A percentile compares a stretch with the other conserved stretches of the same genome.
Conservation (phyloP, 495 filamentous ascomycete genomes). For the Penicillium cosmopolitanum region DNA sequence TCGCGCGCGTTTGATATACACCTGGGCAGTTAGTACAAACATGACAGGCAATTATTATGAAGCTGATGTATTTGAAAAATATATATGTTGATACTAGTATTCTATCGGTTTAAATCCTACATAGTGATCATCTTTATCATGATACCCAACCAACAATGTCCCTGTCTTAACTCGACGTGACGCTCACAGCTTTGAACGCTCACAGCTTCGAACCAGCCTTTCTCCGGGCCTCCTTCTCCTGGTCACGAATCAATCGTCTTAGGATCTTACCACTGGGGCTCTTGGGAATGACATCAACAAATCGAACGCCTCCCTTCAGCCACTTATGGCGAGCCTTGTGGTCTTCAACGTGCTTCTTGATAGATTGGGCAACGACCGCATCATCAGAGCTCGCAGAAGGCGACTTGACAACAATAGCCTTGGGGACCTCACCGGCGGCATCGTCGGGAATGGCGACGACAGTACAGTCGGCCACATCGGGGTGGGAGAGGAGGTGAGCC, state of each 20-base stretch:
- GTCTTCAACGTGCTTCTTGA: slow-evolving; percentile 76
- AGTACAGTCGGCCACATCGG: slow-evolving; percentile 78
- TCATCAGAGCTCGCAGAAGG: slow-evolving; percentile 62
- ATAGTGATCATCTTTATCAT: too few relatives aligned
- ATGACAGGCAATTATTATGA: too few relatives aligned
- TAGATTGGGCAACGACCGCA: slow-evolving; percentile 60
- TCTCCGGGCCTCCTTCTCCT: slow-evolving; percentile 71
- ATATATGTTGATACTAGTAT: too few relatives aligned
- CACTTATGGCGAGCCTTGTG: slow-evolving; percentile 89
- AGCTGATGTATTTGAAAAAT: too few relatives aligned
- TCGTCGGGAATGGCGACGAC: slow-evolving; percentile 82
- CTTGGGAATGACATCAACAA: slow-evolving; percentile 78
- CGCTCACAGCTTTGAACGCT: neutral
- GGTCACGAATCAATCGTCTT: slow-evolving; percentile 76
- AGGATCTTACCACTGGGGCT: slow-evolving; percentile 94
- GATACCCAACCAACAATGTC: neutral
- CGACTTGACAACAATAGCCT: slow-evolving; percentile 83
- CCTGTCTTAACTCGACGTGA: neutral
- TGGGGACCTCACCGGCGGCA: slow-evolving; percentile 78
- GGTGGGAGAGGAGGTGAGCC: slow-evolving; percentile 82
- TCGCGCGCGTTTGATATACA: too few relatives aligned
- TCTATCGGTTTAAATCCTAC: too few relatives aligned
- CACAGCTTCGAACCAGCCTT: slow-evolving; percentile 63
- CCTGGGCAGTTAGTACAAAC: too few relatives aligned
- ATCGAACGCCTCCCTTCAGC: slow-evolving; percentile 83